Base-by-base conservation (phyloP, 768 basidiomycete species). In the Tephrocybe rancida region DNA sequence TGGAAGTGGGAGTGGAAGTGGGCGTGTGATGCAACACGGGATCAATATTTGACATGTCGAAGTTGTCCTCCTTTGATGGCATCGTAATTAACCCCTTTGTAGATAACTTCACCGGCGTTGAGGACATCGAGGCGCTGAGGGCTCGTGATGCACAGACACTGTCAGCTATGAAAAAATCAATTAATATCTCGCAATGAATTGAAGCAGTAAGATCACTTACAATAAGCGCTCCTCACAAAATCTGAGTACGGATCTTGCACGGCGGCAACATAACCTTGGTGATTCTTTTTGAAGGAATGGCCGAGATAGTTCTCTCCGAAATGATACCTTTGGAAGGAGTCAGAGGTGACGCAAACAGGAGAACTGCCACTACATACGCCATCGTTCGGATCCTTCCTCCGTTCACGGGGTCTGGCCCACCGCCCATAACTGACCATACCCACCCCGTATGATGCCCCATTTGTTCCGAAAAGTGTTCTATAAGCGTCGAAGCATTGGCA, bases 361-460 rank as follows among this genome's bases (percentile, higher is more conserved):
- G 10, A n/a, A 46, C 14, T 11, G 14, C 14, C 9, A 19, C 29
- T 8, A 47, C 45, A 30, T 21, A 47, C 37, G 21, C 19, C 14
- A 37, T 48, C 5, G 14, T 48, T 26, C 48, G 27, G 14, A 13
- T n/a, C 14, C 26, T 29, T 19, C 45, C 45, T 13, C 18, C 30
- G n/a, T 47, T 47, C 14, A 29, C 18, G 14, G 45, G 45, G 14
- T 47, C 45, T 19, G 45, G 30, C 4, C 45, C 45, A 47, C 45
- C 45, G 19, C 45, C 27, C 13, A 47, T 5, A 3, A 47, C 18
- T 16, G 9, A 30, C 45, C 45, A 47, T 3, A 47, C 21, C 45
- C 45, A 47, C 4, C 45, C 45, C 7, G 45, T 47, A 3, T 47
- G 44, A 6, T 5, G 4, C 3, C 7, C 44, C 19, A 44, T 19